Base-by-base conservation (phyloP, 2,329 filamentous ascomycete species). In the Alternaria solani region DNA sequence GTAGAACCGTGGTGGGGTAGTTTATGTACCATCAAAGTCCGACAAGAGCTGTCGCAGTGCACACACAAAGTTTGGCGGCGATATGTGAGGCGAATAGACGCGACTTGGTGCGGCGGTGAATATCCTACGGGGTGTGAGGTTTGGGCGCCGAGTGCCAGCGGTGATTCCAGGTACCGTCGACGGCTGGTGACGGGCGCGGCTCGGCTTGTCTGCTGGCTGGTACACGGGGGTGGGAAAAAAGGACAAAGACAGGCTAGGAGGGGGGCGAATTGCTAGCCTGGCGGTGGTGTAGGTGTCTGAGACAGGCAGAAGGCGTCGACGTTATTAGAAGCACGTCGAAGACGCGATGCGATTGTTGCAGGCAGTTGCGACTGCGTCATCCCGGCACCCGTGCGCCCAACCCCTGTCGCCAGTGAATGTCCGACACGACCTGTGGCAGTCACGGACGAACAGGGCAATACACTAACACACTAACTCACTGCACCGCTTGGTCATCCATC, bases 381-480 rank as follows among this genome's bases (percentile, higher is more conserved):
- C 52, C 62, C 59, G 28, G 53, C 43, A 56, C 53, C 64, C 64
- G 67, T 70, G 67, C 61, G 60, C 52, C 46, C 20, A 20, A 66
- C 54, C 71, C 68, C 68, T 67, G 60, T 61, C 60, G 59, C 57
- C 65, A 56, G 68, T 70, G 68, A 72, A 68, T 66, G 63, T 61
- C 44, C 57, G 51, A 55, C 59, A 63, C 63, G 63, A 63, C 63
- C 51, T 64, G 64, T 70, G 62, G 68, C 68, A 68, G 71, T 46
- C 63, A 49, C 66, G 42, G 61, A 62, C 66, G 56, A 41, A 57
- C 36, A 63, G 61, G 63, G 57, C 46, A 36, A 56, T 51, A 56
- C 59, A 57, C 61, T 59, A 51, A 47, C 34, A 30, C 20, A 23
- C 20, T 23, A 23, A 51, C 48, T 4, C 32, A 32, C 38, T 59